Percentiles rank a stretch among this genome's conserved stretches.
Conservation (phyloP, 495 filamentous ascomycete genomes). For the Tuber aestivum region DNA sequence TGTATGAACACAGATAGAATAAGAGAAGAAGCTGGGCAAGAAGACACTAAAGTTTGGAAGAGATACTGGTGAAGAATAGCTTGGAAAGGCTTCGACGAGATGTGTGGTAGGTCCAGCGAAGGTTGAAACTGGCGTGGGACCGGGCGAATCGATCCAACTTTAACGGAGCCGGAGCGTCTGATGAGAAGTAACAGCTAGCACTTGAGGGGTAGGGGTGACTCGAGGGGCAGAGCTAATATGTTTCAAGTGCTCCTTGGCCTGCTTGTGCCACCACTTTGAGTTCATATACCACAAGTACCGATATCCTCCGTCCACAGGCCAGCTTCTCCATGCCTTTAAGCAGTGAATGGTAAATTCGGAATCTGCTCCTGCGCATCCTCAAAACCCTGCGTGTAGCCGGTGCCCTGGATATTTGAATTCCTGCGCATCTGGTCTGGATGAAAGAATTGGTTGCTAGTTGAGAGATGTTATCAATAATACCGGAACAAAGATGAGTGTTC, state of each 20-base stretch:
- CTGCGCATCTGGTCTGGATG: not conserved
- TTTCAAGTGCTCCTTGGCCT: slow-evolving; percentile 22
- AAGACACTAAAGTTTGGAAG: not conserved
- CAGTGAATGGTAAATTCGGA: not conserved
- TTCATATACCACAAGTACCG: not conserved
- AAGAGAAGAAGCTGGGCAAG: not conserved
- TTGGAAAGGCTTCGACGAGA: not conserved
- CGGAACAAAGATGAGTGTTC: slow-evolving; percentile 17
- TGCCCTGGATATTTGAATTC: not conserved
- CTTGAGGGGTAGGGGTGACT: not conserved
- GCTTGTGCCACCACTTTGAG: slow-evolving; percentile 13
- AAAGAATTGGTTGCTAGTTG: not conserved
- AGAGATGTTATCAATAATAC: slow-evolving; percentile 31
- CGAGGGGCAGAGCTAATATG: not conserved
- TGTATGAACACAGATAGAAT: not conserved
- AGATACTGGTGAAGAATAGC: not conserved
- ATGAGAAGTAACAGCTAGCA: slow-evolving; percentile 15
- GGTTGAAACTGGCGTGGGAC: not conserved
- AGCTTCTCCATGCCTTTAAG: not conserved
- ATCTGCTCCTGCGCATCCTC: not conserved
- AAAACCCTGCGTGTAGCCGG: not conserved
- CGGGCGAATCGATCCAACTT: slow-evolving; percentile 13
- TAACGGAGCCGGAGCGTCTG: slow-evolving; percentile 10
- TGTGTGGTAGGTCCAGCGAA: not conserved
- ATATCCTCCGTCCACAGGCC: slow-evolving; percentile 7